These are phyloP conservation scores for Coprinopsis strossmayeri DNA, from an alignment of 768 basidiomycete species.

Conservation along the genomic window DNA sequence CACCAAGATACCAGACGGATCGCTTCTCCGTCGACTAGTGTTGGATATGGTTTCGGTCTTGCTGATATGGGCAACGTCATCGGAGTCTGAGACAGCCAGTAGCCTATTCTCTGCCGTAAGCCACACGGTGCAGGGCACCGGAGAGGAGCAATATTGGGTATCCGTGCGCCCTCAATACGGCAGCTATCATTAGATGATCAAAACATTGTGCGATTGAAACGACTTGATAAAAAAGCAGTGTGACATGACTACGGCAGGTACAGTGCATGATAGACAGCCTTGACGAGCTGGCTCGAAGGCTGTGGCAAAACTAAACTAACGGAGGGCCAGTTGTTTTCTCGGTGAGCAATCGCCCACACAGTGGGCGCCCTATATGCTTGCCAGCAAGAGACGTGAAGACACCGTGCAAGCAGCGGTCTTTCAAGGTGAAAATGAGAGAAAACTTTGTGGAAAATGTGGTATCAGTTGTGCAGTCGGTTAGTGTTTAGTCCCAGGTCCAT, in stretches of 20 bases:
- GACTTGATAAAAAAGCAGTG: slow-evolving; percentile 12
- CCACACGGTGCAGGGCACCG: slow-evolving; percentile 29
- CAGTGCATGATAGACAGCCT: slow-evolving; percentile 7
- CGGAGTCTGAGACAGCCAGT: slow-evolving; percentile 9
- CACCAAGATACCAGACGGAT: slow-evolving; percentile 43
- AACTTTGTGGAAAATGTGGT: too few relatives aligned
- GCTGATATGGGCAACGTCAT: slow-evolving; percentile 6
- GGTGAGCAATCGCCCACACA: slow-evolving; percentile 3
- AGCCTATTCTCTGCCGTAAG: slow-evolving; percentile 25
- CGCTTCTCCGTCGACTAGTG: slow-evolving; percentile 30
- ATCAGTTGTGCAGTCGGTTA: too few relatives aligned
- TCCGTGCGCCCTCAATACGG: slow-evolving; percentile 18
- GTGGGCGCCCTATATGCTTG: background rate
- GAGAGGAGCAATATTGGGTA: slow-evolving; percentile 34
- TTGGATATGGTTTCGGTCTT: slow-evolving; percentile 52
- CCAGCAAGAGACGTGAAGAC: too few relatives aligned
- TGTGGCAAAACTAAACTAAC: background rate
- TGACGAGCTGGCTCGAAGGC: slow-evolving; percentile 1
- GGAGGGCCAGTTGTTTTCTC: background rate
- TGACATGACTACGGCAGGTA: slow-evolving; percentile 32
- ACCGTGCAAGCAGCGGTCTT: background rate
- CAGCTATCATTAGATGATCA: slow-evolving; percentile 5
- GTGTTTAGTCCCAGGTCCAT: slow-evolving; percentile 43
- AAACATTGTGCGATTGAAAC: too few relatives aligned
- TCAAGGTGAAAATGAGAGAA: background rate